phyloP scores from a whole-genome alignment of 257 asterid genomes.

The Plectranthus barbatus region DNA sequence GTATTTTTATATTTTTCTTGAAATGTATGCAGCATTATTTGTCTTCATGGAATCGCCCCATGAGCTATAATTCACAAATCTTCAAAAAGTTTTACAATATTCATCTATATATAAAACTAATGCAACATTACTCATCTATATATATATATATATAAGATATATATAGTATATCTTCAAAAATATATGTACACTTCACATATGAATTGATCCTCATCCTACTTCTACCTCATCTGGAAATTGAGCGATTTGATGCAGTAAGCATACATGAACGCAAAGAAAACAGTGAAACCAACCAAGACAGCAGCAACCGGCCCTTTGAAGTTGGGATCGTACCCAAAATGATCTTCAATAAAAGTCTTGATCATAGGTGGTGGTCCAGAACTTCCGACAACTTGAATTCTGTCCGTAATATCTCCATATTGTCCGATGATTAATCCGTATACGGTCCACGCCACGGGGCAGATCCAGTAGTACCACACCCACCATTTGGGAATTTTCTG shows the following conservation, averaged over 20 bases:
- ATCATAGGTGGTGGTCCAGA: constrained; percentile 36
- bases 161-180: background rate
- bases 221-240: constrained; percentile 51
- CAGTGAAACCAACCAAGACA: constrained; percentile 43
- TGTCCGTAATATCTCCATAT: constrained; percentile 50
- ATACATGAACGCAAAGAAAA: constrained; percentile 49
- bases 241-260: constrained; percentile 56
- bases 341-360: constrained; percentile 39
- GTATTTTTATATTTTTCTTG: constrained; percentile 4
- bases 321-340: constrained; percentile 56
- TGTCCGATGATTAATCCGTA: constrained; percentile 74
- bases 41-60: constrained; percentile 19
- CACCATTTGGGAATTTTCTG: constrained; percentile 94
- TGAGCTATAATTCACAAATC: no score
- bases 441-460: constrained; percentile 94
- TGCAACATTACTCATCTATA: background rate
- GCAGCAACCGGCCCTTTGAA: constrained; percentile 58
- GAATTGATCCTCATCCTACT: background rate
- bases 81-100: no score
- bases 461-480: constrained; percentile 92
- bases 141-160: background rate
- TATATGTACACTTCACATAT: constrained; percentile 5
- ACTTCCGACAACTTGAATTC: constrained; percentile 41
- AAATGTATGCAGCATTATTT: constrained; percentile 19
- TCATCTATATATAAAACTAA: no score